Evolutionary conservation across 345 rosid genomes (phyloP).

Genomic region (Salix viminalis): DNA sequence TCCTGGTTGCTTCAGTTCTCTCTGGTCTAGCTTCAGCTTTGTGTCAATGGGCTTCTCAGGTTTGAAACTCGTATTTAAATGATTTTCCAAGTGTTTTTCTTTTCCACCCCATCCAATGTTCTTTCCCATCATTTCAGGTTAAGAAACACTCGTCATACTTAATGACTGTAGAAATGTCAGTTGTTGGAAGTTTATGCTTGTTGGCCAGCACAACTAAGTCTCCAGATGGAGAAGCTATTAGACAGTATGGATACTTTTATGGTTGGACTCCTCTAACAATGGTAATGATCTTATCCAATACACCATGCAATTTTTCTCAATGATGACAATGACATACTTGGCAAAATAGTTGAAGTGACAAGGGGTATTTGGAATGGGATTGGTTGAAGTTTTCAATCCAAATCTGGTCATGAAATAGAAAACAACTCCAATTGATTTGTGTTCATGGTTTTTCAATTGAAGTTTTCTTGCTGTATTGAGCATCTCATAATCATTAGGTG

Average conservation of each 20-base stretch:
- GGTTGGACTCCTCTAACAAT: constrained; percentile 89
- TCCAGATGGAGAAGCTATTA: constrained; percentile 96
- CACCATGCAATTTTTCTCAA: background rate
- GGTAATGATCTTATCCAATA: constrained; percentile 43
- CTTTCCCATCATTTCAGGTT: constrained; percentile 46
- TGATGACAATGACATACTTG: background rate
- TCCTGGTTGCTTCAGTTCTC: constrained; percentile 88
- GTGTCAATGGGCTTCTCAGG: constrained; percentile 99
- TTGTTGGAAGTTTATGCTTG: constrained; percentile 90
- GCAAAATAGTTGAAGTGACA: background rate
- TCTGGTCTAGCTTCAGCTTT: constrained; percentile 94
- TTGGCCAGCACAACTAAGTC: constrained; percentile 72
- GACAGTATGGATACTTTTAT: constrained; percentile 69
- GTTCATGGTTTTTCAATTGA: background rate
- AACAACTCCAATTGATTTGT: background rate
- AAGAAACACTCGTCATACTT: constrained; percentile 91
- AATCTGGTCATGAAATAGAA: background rate
- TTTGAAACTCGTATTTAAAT: constrained; percentile 7
- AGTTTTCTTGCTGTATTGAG: background rate
- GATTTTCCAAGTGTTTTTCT: background rate
- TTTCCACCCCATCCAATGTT: background rate
- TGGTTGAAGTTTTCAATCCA: background rate
- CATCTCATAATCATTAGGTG: background rate
- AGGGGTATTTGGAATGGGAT: background rate
- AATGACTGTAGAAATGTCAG: constrained; percentile 96